phyloP scores from a whole-genome alignment of 2,329 filamentous ascomycete species.

The Ilyonectria sp. region DNA sequence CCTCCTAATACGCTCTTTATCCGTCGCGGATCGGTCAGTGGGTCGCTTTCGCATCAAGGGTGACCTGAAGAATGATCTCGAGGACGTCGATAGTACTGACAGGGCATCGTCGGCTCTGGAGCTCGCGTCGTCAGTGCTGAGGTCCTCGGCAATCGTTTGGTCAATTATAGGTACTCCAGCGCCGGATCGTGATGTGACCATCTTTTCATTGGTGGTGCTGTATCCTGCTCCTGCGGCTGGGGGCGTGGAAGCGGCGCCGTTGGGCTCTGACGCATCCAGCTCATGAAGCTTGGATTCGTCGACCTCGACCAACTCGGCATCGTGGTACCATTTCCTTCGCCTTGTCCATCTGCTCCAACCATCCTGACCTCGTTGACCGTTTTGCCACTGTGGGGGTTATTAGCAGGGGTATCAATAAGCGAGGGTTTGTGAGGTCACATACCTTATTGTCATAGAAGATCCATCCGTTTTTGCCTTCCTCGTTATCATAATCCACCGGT shows the following conservation, averaged over 20 bases:
- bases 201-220: conserved; percentile 56
- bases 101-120: conserved; percentile 58
- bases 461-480: conserved; percentile 84
- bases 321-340: conserved; percentile 94
- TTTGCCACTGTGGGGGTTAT: conserved; percentile 80
- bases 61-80: conserved; percentile 61
- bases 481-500: conserved; percentile 66
- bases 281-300: conserved; percentile 56
- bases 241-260: conserved; percentile 33
- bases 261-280: conserved; percentile 55
- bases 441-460: conserved; percentile 99
- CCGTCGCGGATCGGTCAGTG: conserved; percentile 54
- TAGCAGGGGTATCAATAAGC: neutral
- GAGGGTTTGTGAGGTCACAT: conserved; percentile 18
- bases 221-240: conserved; percentile 50
- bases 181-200: conserved; percentile 50
- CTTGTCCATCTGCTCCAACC: conserved; percentile 96
- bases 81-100: conserved; percentile 65
- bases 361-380: conserved; percentile 86
- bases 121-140: conserved; percentile 45
- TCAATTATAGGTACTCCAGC: conserved; percentile 39
- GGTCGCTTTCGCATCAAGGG: conserved; percentile 58
- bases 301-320: conserved; percentile 92
- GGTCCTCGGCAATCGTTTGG: conserved; percentile 45
- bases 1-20: conserved; percentile 57